Conservation (phyloP, 164 flowering plant species). For the Tetrastigma voinierianum region DNA sequence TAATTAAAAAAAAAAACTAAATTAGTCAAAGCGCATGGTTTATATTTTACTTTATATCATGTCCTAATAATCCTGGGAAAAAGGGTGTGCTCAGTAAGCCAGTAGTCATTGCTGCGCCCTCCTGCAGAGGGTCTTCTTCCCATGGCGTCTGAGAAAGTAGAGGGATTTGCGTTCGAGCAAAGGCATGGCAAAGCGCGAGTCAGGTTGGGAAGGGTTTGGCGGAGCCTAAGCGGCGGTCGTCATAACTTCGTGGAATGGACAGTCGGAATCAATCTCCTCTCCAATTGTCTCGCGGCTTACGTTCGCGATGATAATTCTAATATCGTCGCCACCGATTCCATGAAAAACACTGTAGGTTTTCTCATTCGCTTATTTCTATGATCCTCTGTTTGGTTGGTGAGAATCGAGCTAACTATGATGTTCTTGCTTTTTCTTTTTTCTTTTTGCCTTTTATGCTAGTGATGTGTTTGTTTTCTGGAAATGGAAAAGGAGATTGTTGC, state of each 20-base stretch:
- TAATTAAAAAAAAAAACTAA: too few species aligned
- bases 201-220: conserved; percentile 90
- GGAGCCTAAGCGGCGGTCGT: conserved; percentile 52
- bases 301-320: conserved; percentile 72
- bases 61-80: too few species aligned
- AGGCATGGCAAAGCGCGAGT: conserved; percentile 86
- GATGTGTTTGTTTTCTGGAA: not conserved
- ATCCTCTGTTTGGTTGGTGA: not conserved
- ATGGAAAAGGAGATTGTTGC: too few species aligned
- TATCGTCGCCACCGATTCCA: conserved; percentile 95
- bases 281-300: conserved; percentile 74
- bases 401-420: not conserved
- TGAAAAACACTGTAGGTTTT: conserved; percentile 85
- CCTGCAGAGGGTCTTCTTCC: too few species aligned
- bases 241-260: conserved; percentile 82
- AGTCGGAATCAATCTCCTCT: conserved; percentile 67
- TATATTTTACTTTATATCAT: too few species aligned
- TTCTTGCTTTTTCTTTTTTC: not conserved
- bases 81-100: too few species aligned
- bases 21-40: too few species aligned
- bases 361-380: not conserved
- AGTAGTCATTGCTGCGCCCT: too few species aligned
- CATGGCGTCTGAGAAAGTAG: conserved; percentile 33
- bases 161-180: conserved; percentile 67
- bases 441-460: conserved; percentile 1